Base-by-base conservation (phyloP, 768 basidiomycete species). In the Lentinula boryana region DNA sequence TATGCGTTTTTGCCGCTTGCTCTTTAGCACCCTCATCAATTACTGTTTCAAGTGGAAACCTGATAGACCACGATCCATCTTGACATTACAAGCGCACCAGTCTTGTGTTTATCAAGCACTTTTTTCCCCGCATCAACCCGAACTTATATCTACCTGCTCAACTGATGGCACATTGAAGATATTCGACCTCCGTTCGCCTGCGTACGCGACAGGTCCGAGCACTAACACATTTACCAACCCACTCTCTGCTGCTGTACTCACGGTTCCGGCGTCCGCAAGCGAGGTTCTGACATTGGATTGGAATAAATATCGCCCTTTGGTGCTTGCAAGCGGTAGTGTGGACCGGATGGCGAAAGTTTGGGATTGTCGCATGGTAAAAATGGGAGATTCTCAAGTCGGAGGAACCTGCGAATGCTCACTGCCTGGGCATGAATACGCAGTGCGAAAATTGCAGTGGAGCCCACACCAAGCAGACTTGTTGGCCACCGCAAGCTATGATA, bases 111-210 rank as follows among this genome's bases (percentile, higher is more conserved):
- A 98, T 72, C 86, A 92, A 69, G 89, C 93, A 2, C 73, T 92
- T 41, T 98, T 94, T 78, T 97, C 95, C 2, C 96, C 96, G 0
- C 95, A 96, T 69, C 85, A 90, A 59, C 89, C 94, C 4, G 87
- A 89, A 59, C 71, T 89, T 35, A 63, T 98, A 60, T 89, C 88
- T 1, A 87, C 92, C 2, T 93, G 91, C 68, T 95, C 93, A 1
- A 84, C 89, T 0, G 93, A 96, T 70, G 95, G 95, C 27, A 87
- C 89, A 0, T 67, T 95, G 59, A 89, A 87, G 66, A 75, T 95
- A 59, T 95, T 93, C 69, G 94, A 96, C 84, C 8, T 91, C 85
- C 65, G 77, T 79, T 3, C 76, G 77, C 35, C 71, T 31, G 12
- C 62, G 4, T 63, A 63, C 35, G 58, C 52, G n/a, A 27, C 78